phyloP scores from a whole-genome alignment of 1,284 basidiomycete genomes.

The Puccinia triticina region DNA sequence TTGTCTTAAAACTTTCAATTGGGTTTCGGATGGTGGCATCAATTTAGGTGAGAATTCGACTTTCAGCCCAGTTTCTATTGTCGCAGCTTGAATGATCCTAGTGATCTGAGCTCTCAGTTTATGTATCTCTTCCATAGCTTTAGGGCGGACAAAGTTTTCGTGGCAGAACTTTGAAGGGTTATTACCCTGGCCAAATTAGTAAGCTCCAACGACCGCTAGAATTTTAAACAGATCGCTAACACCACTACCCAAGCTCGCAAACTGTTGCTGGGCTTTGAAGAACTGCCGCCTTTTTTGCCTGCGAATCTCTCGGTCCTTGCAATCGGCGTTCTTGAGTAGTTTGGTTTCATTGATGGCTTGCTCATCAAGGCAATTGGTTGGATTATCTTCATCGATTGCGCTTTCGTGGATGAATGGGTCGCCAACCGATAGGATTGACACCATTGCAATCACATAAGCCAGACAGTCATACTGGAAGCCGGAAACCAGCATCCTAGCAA shows the following conservation, averaged over 20 bases:
- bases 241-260: slow-evolving; percentile 78
- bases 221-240: slow-evolving; percentile 85
- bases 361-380: slow-evolving; percentile 67
- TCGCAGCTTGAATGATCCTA: slow-evolving; percentile 72
- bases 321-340: slow-evolving; percentile 68
- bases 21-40: slow-evolving; percentile 55
- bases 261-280: slow-evolving; percentile 65
- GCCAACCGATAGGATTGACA: slow-evolving; percentile 89
- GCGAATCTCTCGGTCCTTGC: slow-evolving; percentile 76
- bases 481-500: slow-evolving; percentile 89
- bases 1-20: slow-evolving; percentile 90
- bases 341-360: slow-evolving; percentile 20
- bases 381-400: slow-evolving; percentile 68
- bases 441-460: slow-evolving; percentile 86
- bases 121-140: slow-evolving; percentile 99
- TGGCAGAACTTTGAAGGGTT: slow-evolving; percentile 71
- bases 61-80: slow-evolving; percentile 23
- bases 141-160: slow-evolving; percentile 71
- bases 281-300: slow-evolving; percentile 47
- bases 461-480: slow-evolving; percentile 89
- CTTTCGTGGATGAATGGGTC: slow-evolving; percentile 93
- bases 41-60: slow-evolving; percentile 53
- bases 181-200: slow-evolving; percentile 83
- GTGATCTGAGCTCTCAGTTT: slow-evolving; percentile 90
- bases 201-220: slow-evolving; percentile 90